Evolutionary conservation across 1,284 basidiomycete species (phyloP).

Genomic region (Lentinus polychrous): DNA sequence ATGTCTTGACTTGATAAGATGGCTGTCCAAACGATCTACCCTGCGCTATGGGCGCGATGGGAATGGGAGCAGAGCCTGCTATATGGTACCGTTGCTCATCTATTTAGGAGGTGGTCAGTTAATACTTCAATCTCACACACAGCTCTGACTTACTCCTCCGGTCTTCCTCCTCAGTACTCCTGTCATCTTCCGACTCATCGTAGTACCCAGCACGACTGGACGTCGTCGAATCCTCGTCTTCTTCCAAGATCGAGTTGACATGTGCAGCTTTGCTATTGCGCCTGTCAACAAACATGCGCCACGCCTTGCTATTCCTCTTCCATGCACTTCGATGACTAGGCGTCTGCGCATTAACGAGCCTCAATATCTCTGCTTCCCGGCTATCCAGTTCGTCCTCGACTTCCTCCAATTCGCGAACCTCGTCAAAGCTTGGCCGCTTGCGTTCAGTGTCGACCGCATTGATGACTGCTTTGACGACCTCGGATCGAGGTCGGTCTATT

Average conservation of each 20-base stretch:
- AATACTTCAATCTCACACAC: background rate
- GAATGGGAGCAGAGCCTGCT: conserved; percentile 53
- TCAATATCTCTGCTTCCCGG: conserved; percentile 49
- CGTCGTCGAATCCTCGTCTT: conserved; percentile 24
- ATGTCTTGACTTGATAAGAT: conserved; percentile 51
- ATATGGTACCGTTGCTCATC: conserved; percentile 15
- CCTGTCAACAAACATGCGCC: conserved; percentile 52
- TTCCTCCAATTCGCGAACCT: conserved; percentile 7
- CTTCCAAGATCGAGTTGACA: conserved; percentile 39
- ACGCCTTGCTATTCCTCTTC: conserved; percentile 56
- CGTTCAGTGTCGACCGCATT: conserved; percentile 3
- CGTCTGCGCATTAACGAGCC: conserved; percentile 56
- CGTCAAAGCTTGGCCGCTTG: conserved; percentile 9
- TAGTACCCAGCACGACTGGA: conserved; percentile 13
- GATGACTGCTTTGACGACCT: conserved; percentile 16
- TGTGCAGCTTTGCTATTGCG: conserved; percentile 28
- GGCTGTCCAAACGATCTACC: conserved; percentile 29
- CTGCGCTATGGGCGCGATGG: conserved; percentile 39
- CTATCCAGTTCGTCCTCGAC: conserved; percentile 27
- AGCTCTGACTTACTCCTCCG: conserved; percentile 11
- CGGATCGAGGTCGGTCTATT: conserved; percentile 16
- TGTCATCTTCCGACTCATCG: conserved; percentile 25
- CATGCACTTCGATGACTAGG: conserved; percentile 68
- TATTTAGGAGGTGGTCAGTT: background rate
- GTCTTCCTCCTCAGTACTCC: conserved; percentile 20